Conservation (phyloP, 768 basidiomycete species). For the Tylopilus plumbeoviolaceoides region DNA sequence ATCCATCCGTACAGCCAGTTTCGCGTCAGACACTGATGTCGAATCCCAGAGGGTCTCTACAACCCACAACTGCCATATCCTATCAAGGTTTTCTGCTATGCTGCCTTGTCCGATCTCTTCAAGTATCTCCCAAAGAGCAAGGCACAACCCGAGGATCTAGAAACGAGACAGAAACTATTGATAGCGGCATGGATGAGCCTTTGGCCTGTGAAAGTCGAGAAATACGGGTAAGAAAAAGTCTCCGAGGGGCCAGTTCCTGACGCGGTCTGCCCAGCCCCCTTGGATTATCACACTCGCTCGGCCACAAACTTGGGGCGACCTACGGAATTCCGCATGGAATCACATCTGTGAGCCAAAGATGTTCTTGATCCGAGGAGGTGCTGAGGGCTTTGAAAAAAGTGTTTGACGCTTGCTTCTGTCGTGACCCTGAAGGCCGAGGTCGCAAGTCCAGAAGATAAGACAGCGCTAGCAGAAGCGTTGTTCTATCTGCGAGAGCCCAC, state of each 20-base stretch:
- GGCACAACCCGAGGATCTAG: conserved; percentile 51
- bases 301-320: conserved; percentile 67
- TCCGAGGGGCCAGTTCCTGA: neutral
- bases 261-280: conserved; percentile 40
- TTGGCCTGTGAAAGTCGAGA: conserved; percentile 60
- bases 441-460: conserved; percentile 60
- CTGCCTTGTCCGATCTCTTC: conserved; percentile 69
- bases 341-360: conserved; percentile 55
- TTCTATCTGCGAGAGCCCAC: conserved; percentile 56
- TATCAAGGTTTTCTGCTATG: conserved; percentile 59
- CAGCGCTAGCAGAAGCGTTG: conserved; percentile 50
- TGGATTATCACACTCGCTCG: conserved; percentile 74
- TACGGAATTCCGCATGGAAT: conserved; percentile 81
- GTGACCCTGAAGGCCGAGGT: conserved; percentile 55
- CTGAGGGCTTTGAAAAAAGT: conserved; percentile 42
- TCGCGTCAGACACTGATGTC: neutral
- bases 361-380: conserved; percentile 3
- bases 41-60: conserved; percentile 51
- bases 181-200: conserved; percentile 79
- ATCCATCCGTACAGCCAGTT: neutral
- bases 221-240: conserved; percentile 42
- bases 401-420: conserved; percentile 65
- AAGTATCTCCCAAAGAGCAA: conserved; percentile 66
- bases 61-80: conserved; percentile 52
- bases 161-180: conserved; percentile 63